Evolutionary conservation across 371 early-diverging fungal species (phyloP).

Genomic region (Mucor irregularis): DNA sequence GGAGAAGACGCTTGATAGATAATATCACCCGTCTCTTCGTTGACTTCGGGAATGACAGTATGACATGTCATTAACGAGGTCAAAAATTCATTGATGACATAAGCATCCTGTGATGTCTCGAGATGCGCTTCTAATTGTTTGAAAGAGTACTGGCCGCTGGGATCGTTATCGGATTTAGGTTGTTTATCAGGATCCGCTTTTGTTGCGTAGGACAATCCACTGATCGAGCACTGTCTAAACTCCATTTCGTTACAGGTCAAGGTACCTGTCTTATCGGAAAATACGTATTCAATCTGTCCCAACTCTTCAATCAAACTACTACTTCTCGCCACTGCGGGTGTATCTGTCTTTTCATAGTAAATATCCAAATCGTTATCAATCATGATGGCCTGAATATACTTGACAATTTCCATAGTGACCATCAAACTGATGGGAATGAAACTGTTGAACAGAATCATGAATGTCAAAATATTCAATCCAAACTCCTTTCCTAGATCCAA

Average conservation of each 20-base stretch:
- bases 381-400: slow-evolving; percentile 76
- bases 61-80: slow-evolving; percentile 92
- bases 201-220: slow-evolving; percentile 72
- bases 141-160: slow-evolving; percentile 59
- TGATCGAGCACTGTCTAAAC: slow-evolving; percentile 85
- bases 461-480: slow-evolving; percentile 78
- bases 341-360: slow-evolving; percentile 81
- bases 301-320: slow-evolving; percentile 93
- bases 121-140: slow-evolving; percentile 61
- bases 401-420: slow-evolving; percentile 92
- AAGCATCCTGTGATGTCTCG: slow-evolving; percentile 46
- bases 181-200: slow-evolving; percentile 63
- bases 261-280: slow-evolving; percentile 95
- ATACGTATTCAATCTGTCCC: slow-evolving; percentile 86
- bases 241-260: slow-evolving; percentile 97
- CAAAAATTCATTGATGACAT: slow-evolving; percentile 69
- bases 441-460: slow-evolving; percentile 88
- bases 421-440: slow-evolving; percentile 91
- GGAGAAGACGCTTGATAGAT: slow-evolving; percentile 90
- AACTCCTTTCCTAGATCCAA: slow-evolving; percentile 47
- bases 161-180: slow-evolving; percentile 28
- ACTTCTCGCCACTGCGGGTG: slow-evolving; percentile 86
- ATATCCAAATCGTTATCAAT: slow-evolving; percentile 86
- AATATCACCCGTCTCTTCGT: slow-evolving; percentile 49
- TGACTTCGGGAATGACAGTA: slow-evolving; percentile 92